These are phyloP conservation scores for Podila minutissima DNA, from an alignment of 192 early-diverging fungal genomes.

Conservation along the genomic window DNA sequence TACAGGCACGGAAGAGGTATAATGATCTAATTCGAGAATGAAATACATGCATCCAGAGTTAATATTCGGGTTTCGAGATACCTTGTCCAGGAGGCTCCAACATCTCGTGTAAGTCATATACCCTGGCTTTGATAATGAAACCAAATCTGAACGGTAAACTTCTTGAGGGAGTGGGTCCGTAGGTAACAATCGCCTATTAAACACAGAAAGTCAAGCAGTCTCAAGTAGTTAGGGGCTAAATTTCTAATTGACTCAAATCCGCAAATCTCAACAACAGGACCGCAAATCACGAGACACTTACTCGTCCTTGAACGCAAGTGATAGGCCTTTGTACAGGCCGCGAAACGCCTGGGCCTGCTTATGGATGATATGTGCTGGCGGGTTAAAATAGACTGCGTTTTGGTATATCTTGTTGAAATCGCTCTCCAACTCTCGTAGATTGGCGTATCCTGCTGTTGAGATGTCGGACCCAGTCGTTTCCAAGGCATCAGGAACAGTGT, in stretches of 20 bases:
- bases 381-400: slow-evolving; percentile 50
- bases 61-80: neutral
- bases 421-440: slow-evolving; percentile 50
- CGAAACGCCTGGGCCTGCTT: slow-evolving; percentile 20
- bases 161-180: slow-evolving; percentile 19
- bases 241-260: too few relatives aligned
- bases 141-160: slow-evolving; percentile 8
- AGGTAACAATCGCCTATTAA: slow-evolving; percentile 7
- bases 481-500: neutral
- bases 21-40: slow-evolving; percentile 7
- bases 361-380: slow-evolving; percentile 2
- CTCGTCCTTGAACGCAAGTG: slow-evolving; percentile 14
- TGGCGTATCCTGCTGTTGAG: slow-evolving; percentile 39
- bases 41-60: neutral
- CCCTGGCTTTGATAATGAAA: slow-evolving; percentile 22
- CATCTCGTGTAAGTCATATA: neutral
- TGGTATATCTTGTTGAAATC: slow-evolving; percentile 59
- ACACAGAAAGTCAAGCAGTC: neutral
- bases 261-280: too few relatives aligned
- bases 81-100: neutral
- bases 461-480: neutral
- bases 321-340: slow-evolving; percentile 2
- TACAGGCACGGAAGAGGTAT: slow-evolving; percentile 31
- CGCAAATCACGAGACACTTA: neutral
- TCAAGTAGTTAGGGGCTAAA: neutral